phyloP scores from a whole-genome alignment of 345 rosid species.

The Passiflora organensis region DNA sequence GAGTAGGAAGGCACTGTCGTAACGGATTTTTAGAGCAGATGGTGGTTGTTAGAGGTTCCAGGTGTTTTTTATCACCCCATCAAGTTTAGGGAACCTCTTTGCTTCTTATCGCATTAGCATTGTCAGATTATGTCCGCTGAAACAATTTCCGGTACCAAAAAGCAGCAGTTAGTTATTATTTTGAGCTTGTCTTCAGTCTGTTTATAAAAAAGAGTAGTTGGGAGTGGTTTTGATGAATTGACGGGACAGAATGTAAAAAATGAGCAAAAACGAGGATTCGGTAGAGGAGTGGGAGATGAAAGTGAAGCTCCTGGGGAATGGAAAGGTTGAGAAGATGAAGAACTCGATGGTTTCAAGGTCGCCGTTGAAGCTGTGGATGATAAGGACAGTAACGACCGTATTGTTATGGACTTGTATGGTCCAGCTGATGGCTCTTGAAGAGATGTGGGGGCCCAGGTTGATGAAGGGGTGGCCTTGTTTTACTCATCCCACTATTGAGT shows the following conservation, averaged over 20 bases:
- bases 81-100: conserved; percentile 18
- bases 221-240: conserved; percentile 16
- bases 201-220: no score
- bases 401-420: conserved; percentile 74
- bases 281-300: conserved; percentile 47
- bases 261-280: conserved; percentile 43
- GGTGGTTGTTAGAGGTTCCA: conserved; percentile 22
- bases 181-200: no score
- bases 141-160: conserved; percentile 8
- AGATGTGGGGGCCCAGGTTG: conserved; percentile 79
- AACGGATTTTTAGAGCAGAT: no score
- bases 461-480: conserved; percentile 88
- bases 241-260: conserved; percentile 25
- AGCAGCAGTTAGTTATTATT: conserved; percentile 1
- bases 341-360: conserved; percentile 56
- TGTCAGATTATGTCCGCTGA: conserved; percentile 3
- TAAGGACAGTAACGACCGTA: conserved; percentile 52
- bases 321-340: conserved; percentile 50
- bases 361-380: conserved; percentile 66
- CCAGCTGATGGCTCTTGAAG: conserved; percentile 71
- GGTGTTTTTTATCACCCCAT: conserved; percentile 9
- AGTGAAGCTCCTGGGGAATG: conserved; percentile 46
- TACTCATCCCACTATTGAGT: conserved; percentile 33
- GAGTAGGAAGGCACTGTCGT: no score
- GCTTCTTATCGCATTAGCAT: conserved; percentile 16